Evolutionary conservation across 345 rosid species (phyloP), one percentile per base, ranked within the genome.

Genomic region (Psidium guajava): DNA sequence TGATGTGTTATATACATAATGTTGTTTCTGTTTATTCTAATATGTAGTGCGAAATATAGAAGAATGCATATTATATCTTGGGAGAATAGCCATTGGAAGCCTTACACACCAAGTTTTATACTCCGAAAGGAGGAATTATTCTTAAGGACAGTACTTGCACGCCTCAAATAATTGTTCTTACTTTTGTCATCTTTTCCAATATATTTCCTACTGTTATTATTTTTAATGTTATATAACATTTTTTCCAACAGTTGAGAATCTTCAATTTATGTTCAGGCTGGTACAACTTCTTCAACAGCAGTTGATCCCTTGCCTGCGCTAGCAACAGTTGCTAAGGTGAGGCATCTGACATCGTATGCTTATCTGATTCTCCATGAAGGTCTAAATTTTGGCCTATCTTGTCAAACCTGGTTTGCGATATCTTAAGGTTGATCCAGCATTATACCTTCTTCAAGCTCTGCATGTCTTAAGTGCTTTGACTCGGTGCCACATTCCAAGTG

Each of bases 201-300:
- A 44, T 44, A 44, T 44, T 44, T 44, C 47, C 7, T 44, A 44
- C 47, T 0, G 47, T 44, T 44, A 6, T 44, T 44, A 44, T 44
- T 44, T 44, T 44, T 44, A 1, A 6, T 44, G 47, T 44, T 44
- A 44, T 44, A 7, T 44, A 44, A 44, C 44, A 42, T 42, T 4
- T 6, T 42, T 42, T 42, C 44, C 44, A 42, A 42, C 44, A 42
- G 36, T 36, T 36, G 36, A 82, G 75, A 51, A 49, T 69, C 85
- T 47, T 61, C 83, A 85, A 69, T 88, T 24, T 58, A 82, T 84
- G 74, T 86, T 77, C 89, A 96, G 99, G 95, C 94, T 75, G 99
- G 99, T 15, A 93, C 97, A 56, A 96, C 99, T 85, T 96, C 99
- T 16, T 96, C 99, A 84, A 88, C 99, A 5, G 96, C 98, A 53